phyloP scores from a whole-genome alignment of 805 yeast genomes.

The Saccharomycopsis oosterbeekiorum region DNA sequence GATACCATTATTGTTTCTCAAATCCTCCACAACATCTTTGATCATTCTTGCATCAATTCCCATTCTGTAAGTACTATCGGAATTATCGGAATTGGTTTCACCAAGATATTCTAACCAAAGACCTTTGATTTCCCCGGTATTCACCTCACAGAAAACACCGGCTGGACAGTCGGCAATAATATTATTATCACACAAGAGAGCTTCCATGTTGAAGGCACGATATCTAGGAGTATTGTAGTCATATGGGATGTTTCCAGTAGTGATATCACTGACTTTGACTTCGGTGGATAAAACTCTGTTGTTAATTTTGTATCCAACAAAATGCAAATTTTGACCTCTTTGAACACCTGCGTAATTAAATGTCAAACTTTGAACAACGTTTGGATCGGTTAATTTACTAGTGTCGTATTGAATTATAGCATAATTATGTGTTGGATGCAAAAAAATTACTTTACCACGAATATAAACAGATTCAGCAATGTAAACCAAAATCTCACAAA shows the following conservation, averaged over 20 bases:
- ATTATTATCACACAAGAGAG: conserved; percentile 63
- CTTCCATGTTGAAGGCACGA: conserved; percentile 76
- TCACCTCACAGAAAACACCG: conserved; percentile 61
- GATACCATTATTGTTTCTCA: conserved; percentile 30
- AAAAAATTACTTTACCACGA: conserved; percentile 69
- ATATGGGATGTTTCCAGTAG: conserved; percentile 64
- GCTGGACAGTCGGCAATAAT: conserved; percentile 65
- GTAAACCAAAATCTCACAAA: conserved; percentile 63
- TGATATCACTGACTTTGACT: conserved; percentile 67
- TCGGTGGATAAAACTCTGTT: conserved; percentile 63
- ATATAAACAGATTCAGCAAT: conserved; percentile 79
- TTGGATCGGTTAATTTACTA: conserved; percentile 61
- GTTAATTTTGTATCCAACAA: conserved; percentile 70
- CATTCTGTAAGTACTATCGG: conserved; percentile 55
- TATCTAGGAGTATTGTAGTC: conserved; percentile 65
- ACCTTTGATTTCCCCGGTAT: conserved; percentile 72
- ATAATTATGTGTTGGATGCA: conserved; percentile 83
- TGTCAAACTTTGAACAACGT: conserved; percentile 51
- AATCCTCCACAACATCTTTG: conserved; percentile 41
- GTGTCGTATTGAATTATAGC: conserved; percentile 71
- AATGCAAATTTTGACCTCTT: conserved; percentile 69
- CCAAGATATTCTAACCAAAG: conserved; percentile 82
- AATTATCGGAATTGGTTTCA: conserved; percentile 46
- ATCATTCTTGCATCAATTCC: conserved; percentile 72
- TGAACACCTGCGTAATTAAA: conserved; percentile 46